phyloP scores from a whole-genome alignment of 306 rosid genomes.

The Prunus fruticosa region DNA sequence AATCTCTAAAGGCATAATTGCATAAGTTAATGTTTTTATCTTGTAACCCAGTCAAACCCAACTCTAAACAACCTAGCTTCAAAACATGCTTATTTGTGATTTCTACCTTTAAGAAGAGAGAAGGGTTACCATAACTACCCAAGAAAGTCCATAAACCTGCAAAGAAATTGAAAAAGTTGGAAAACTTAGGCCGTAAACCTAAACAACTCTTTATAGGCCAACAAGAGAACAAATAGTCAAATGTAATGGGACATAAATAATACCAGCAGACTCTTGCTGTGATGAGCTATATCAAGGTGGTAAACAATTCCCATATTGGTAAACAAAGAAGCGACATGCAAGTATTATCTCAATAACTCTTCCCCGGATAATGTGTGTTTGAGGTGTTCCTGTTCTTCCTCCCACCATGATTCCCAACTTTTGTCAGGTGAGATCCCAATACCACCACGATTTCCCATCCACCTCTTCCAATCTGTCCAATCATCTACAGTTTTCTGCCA shows the following conservation, averaged over 20 bases:
- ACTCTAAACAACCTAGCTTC: neutral
- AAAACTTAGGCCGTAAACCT: constrained; percentile 21
- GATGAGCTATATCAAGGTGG: constrained; percentile 83
- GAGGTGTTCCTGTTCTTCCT: constrained; percentile 86
- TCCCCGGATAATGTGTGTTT: constrained; percentile 72
- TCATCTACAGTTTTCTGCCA: constrained; percentile 99
- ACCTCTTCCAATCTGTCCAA: constrained; percentile 96
- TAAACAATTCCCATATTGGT: constrained; percentile 92
- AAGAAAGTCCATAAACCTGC: constrained; percentile 83
- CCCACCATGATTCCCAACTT: constrained; percentile 99
- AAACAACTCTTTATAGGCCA: constrained; percentile 7
- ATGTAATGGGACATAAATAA: constrained; percentile 13
- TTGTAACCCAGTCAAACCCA: neutral
- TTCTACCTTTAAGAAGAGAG: constrained; percentile 75
- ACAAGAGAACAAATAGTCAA: constrained; percentile 15
- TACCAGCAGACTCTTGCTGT: constrained; percentile 68
- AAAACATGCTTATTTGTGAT: neutral
- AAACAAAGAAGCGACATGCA: constrained; percentile 78
- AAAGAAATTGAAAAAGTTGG: constrained; percentile 23
- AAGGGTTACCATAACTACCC: constrained; percentile 64
- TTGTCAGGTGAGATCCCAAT: constrained; percentile 77
- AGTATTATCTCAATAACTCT: constrained; percentile 78
- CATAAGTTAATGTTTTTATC: neutral
- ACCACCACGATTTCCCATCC: constrained; percentile 99
- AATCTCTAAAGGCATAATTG: constrained; percentile 3